Evolutionary conservation across 495 filamentous ascomycete species (phyloP).

Genomic region (Zalerion maritima): DNA sequence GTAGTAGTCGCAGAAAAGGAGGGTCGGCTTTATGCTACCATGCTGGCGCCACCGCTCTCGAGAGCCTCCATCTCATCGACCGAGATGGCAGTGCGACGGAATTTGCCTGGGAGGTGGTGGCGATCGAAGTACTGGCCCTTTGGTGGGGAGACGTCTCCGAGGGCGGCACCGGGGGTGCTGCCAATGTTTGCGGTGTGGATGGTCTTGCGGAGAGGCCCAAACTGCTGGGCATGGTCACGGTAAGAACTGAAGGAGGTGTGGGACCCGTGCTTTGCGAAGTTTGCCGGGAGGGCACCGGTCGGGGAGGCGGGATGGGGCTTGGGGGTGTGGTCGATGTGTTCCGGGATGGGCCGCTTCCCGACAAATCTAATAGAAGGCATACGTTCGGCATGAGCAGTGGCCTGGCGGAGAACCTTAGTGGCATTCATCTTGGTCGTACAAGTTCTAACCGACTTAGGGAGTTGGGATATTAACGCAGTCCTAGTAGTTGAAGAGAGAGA

Average conservation of each 20-base stretch:
- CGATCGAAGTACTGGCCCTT: constrained; percentile 79
- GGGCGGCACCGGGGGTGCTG: constrained; percentile 43
- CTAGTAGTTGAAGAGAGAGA: too few relatives aligned
- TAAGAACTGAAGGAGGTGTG: constrained; percentile 78
- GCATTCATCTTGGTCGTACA: constrained; percentile 47
- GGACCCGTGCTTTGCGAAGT: constrained; percentile 36
- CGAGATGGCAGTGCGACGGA: constrained; percentile 57
- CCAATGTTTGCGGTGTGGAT: constrained; percentile 42
- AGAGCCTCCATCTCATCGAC: constrained; percentile 86
- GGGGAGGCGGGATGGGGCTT: constrained; percentile 37
- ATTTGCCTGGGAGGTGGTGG: constrained; percentile 68
- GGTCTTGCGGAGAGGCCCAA: constrained; percentile 65
- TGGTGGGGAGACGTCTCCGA: constrained; percentile 55
- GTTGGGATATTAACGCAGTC: too few relatives aligned
- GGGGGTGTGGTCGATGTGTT: constrained; percentile 51
- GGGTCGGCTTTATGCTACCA: too few relatives aligned
- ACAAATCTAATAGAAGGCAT: constrained; percentile 83
- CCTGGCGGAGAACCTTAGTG: constrained; percentile 51
- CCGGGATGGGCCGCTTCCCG: constrained; percentile 64
- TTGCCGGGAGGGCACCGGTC: constrained; percentile 24
- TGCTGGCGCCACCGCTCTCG: constrained; percentile 76
- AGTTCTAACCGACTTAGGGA: too few relatives aligned
- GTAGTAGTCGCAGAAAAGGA: too few relatives aligned
- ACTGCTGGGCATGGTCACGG: constrained; percentile 82
- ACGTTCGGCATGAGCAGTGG: constrained; percentile 45